Conservation (phyloP, 2,329 filamentous ascomycete genomes). For the Xylaria sp. region DNA sequence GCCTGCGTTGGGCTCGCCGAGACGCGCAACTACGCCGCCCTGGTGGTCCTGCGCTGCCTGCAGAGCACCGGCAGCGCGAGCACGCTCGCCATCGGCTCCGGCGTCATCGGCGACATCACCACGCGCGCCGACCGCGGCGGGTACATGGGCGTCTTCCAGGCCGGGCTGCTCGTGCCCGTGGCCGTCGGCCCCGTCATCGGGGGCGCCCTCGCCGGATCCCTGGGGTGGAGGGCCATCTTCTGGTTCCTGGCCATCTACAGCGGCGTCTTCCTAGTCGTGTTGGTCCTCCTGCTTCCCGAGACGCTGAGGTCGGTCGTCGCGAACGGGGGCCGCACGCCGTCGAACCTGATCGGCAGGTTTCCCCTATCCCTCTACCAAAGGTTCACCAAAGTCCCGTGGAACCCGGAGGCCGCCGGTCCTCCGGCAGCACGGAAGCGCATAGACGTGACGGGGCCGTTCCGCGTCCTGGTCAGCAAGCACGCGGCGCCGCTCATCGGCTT, state of each 20-base stretch:
- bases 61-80: conserved; percentile 58
- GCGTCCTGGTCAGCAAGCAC: conserved; percentile 49
- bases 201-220: conserved; percentile 51
- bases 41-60: conserved; percentile 54
- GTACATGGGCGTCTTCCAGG: conserved; percentile 53
- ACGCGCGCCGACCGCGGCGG: conserved; percentile 59
- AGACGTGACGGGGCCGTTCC: conserved; percentile 48
- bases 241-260: conserved; percentile 54
- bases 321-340: conserved; percentile 40
- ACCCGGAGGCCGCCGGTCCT: conserved; percentile 10
- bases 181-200: conserved; percentile 54
- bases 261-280: conserved; percentile 41
- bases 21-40: conserved; percentile 46
- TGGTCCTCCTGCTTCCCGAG: conserved; percentile 50
- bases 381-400: conserved; percentile 31
- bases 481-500: conserved; percentile 50
- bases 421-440: conserved; percentile 39
- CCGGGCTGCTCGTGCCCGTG: conserved; percentile 40
- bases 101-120: conserved; percentile 61
- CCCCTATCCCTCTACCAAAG: conserved; percentile 40
- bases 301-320: conserved; percentile 48
- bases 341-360: conserved; percentile 28
- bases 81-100: conserved; percentile 55
- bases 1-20: conserved; percentile 52
- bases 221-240: conserved; percentile 58